Evolutionary conservation across 768 basidiomycete species (phyloP).

Genomic region (Solioccasus polychromus): DNA sequence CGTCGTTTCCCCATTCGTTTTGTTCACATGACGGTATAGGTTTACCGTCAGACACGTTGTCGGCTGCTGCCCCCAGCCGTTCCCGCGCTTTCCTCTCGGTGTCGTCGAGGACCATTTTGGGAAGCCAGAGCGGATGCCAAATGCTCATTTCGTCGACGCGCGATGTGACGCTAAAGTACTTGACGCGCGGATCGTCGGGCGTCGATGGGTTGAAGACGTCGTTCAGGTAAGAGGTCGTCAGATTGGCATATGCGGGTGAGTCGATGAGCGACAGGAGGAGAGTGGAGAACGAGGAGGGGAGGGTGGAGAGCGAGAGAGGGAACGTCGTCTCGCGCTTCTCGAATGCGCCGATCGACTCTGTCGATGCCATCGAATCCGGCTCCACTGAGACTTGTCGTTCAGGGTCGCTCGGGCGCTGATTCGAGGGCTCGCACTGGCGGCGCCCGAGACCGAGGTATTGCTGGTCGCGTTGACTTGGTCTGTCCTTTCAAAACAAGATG

Average conservation of each 20-base stretch:
- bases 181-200: constrained; percentile 76
- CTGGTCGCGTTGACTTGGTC: constrained; percentile 36
- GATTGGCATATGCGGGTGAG: constrained; percentile 93
- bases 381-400: background rate
- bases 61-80: constrained; percentile 33
- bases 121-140: constrained; percentile 96
- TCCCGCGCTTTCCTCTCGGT: constrained; percentile 62
- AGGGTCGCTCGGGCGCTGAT: background rate
- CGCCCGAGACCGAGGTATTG: constrained; percentile 92
- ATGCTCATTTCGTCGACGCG: constrained; percentile 63
- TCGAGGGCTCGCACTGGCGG: constrained; percentile 30
- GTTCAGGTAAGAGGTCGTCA: constrained; percentile 81
- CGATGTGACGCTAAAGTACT: constrained; percentile 90
- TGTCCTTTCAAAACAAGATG: constrained; percentile 4
- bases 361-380: background rate
- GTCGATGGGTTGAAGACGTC: constrained; percentile 79
- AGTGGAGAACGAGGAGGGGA: constrained; percentile 83
- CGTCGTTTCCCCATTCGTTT: constrained; percentile 81
- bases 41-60: constrained; percentile 3
- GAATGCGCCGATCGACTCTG: background rate
- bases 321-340: constrained; percentile 33
- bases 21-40: constrained; percentile 44
- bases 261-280: constrained; percentile 87
- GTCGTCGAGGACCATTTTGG: constrained; percentile 91
- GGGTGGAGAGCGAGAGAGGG: constrained; percentile 54